Conservation (phyloP, 345 rosid genomes). For the Dimocarpus longan region DNA sequence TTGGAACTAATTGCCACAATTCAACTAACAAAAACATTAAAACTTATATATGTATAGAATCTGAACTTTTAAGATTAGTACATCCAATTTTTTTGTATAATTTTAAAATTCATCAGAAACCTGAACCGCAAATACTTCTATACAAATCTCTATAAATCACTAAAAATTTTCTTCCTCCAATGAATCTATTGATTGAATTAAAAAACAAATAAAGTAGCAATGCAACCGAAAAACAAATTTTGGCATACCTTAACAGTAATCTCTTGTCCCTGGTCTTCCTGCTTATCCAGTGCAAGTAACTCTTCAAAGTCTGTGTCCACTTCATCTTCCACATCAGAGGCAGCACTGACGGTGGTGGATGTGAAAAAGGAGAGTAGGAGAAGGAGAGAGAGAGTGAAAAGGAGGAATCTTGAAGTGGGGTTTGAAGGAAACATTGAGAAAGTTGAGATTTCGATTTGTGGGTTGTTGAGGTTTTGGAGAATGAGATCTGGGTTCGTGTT, state of each 20-base stretch:
- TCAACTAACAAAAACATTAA: too few relatives aligned
- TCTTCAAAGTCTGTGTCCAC: slow-evolving; percentile 51
- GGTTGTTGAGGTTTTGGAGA: slow-evolving; percentile 16
- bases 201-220: neutral
- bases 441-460: neutral
- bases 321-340: slow-evolving; percentile 36
- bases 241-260: slow-evolving; percentile 58
- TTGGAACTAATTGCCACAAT: too few relatives aligned
- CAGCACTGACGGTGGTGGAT: slow-evolving; percentile 34
- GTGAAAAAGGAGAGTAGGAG: slow-evolving; percentile 37
- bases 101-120: too few relatives aligned
- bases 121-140: too few relatives aligned
- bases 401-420: slow-evolving; percentile 47
- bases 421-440: slow-evolving; percentile 34
- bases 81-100: too few relatives aligned
- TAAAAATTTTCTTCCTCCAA: too few relatives aligned
- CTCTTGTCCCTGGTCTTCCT: slow-evolving; percentile 30
- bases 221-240: too few relatives aligned
- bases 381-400: slow-evolving; percentile 42
- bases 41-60: too few relatives aligned
- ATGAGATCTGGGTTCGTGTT: neutral
- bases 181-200: neutral
- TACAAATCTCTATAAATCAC: too few relatives aligned
- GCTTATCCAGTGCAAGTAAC: slow-evolving; percentile 64
- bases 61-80: too few relatives aligned